Percentiles rank a stretch among this genome's conserved stretches.
Conservation (phyloP, 345 rosid species). For the Passiflora organensis region DNA sequence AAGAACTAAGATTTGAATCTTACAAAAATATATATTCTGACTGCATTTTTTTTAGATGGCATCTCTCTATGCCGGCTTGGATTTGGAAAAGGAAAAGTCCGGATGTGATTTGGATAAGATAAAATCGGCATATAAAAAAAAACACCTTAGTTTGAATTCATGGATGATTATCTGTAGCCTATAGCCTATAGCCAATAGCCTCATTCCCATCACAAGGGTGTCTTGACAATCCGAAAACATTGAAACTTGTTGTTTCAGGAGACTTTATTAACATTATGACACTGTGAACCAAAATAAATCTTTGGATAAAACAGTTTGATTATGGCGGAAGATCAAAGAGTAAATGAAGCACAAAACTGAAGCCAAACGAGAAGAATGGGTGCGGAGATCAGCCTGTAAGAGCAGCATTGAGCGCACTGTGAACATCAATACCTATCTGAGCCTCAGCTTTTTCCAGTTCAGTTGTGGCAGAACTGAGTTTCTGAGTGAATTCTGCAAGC, state of each 20-base stretch:
- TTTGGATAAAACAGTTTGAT: slow-evolving; percentile 4
- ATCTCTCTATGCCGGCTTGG: no score
- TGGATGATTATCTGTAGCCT: neutral
- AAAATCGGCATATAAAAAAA: neutral
- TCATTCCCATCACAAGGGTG: neutral
- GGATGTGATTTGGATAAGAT: no score
- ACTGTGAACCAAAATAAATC: slow-evolving; percentile 5
- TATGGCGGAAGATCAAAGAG: slow-evolving; percentile 10
- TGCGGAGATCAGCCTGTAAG: slow-evolving; percentile 27
- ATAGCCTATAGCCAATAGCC: neutral
- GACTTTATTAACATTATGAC: slow-evolving; percentile 24
- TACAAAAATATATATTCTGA: no score
- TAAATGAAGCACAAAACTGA: slow-evolving; percentile 11
- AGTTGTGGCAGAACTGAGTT: slow-evolving; percentile 64
- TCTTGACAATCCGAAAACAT: neutral
- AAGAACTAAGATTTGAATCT: no score
- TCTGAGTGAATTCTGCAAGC: slow-evolving; percentile 71
- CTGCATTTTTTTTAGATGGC: no score
- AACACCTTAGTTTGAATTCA: neutral
- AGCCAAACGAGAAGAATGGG: neutral
- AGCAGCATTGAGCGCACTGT: slow-evolving; percentile 70
- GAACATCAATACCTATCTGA: slow-evolving; percentile 74
- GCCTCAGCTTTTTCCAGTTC: slow-evolving; percentile 86
- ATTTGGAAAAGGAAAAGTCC: no score
- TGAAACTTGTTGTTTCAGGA: slow-evolving; percentile 4